Percentiles rank a stretch among this genome's conserved stretches.
phyloP scores from a whole-genome alignment of 257 asterid genomes.

The Solanum peruvianum region DNA sequence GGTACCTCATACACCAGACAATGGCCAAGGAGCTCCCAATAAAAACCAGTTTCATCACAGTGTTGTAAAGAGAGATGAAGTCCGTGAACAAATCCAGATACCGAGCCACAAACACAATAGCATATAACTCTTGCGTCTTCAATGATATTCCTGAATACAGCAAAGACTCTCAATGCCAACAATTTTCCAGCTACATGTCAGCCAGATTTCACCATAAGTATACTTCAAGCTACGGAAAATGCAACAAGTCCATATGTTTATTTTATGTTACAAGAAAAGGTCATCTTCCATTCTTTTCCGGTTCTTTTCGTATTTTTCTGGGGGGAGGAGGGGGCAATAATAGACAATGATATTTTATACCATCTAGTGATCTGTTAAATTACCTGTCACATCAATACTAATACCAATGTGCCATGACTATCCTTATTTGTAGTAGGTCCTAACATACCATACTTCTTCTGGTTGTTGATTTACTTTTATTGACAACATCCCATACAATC shows the following conservation, averaged over 20 bases:
- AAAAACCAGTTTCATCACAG: constrained; percentile 82
- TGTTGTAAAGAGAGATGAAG: constrained; percentile 71
- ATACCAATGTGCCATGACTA: background rate
- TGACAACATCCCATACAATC: background rate
- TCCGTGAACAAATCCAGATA: constrained; percentile 80
- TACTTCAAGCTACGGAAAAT: background rate
- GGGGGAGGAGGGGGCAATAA: background rate
- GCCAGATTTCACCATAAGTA: background rate
- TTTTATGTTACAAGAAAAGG: background rate
- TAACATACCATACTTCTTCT: background rate
- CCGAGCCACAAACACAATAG: constrained; percentile 76
- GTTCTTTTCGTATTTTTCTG: background rate
- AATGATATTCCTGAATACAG: constrained; percentile 62
- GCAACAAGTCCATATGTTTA: background rate
- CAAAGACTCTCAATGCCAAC: background rate
- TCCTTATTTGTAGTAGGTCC: background rate
- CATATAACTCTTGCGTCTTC: constrained; percentile 91
- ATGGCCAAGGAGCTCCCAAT: constrained; percentile 80
- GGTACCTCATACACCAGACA: constrained; percentile 84
- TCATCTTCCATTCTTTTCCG: background rate
- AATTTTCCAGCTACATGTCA: background rate
- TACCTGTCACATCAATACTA: background rate
- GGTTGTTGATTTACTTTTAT: background rate
- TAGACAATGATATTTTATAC: background rate
- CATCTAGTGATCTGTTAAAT: background rate